phyloP scores from a whole-genome alignment of 2,329 filamentous ascomycete species.

The Chaetothyriales sp. region DNA sequence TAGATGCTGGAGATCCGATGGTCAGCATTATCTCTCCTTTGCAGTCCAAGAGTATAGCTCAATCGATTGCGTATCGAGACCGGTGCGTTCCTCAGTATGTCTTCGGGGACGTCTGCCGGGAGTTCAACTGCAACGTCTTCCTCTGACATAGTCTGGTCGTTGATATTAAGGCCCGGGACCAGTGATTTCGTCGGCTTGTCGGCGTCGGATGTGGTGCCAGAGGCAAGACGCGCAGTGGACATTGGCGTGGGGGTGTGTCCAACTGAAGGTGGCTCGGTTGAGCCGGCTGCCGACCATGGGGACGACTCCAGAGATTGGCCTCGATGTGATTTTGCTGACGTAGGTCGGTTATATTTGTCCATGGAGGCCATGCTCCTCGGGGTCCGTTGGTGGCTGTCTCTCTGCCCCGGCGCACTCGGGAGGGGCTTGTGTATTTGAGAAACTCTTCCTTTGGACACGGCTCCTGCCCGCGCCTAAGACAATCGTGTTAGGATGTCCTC shows the following conservation, averaged over 20 bases:
- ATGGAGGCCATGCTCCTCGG: neutral
- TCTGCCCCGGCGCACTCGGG: neutral
- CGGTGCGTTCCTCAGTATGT: conserved; percentile 12
- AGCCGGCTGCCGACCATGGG: neutral
- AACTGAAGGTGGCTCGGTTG: neutral
- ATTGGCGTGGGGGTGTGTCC: neutral
- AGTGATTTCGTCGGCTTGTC: neutral
- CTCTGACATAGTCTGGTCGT: neutral
- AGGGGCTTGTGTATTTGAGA: neutral
- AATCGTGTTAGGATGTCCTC: neutral
- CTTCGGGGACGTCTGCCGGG: conserved; percentile 16
- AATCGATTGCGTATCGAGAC: conserved; percentile 16
- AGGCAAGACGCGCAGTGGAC: neutral
- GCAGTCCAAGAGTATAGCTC: conserved; percentile 13
- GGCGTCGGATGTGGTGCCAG: neutral
- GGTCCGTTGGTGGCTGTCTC: neutral
- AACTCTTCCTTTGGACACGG: neutral
- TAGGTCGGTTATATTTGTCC: neutral
- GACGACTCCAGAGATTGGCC: neutral
- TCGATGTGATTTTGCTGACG: neutral
- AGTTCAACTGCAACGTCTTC: conserved; percentile 12
- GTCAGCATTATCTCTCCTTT: conserved; percentile 6
- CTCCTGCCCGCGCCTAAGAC: neutral
- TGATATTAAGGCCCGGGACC: neutral
- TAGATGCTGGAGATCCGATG: conserved; percentile 15